phyloP scores from a whole-genome alignment of 805 yeast genomes.

The Zygosaccharomyces rouxii region DNA sequence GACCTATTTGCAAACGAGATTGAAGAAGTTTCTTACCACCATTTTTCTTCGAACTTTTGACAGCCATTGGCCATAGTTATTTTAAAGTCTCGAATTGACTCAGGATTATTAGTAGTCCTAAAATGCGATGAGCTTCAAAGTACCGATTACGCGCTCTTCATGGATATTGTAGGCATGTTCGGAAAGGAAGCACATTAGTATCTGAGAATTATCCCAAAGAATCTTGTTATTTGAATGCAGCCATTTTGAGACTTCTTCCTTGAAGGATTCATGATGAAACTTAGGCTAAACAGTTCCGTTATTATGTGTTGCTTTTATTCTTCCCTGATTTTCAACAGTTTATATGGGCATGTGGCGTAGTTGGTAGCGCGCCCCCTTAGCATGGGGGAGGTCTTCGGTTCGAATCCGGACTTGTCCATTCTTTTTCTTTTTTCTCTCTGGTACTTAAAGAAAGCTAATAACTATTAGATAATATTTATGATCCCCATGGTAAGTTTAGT shows the following conservation, averaged over 20 bases:
- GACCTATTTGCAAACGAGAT: conserved; percentile 19
- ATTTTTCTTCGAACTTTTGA: background rate
- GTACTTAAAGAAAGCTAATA: too few species aligned
- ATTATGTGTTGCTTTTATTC: background rate
- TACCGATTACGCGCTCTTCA: background rate
- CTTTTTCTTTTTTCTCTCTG: background rate
- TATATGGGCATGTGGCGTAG: conserved; percentile 11
- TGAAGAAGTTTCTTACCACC: conserved; percentile 14
- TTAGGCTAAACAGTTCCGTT: background rate
- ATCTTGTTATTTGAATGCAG: background rate
- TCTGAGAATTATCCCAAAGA: background rate
- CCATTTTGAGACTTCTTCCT: background rate
- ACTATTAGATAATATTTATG: too few species aligned
- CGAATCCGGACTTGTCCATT: conserved; percentile 13
- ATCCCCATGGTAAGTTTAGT: too few species aligned
- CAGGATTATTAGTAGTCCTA: background rate
- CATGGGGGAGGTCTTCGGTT: conserved; percentile 14
- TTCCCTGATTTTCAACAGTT: background rate
- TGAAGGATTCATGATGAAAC: background rate
- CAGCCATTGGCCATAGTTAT: background rate
- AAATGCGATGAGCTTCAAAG: background rate
- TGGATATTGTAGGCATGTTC: background rate
- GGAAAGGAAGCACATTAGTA: background rate
- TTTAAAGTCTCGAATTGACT: background rate
- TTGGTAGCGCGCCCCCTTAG: conserved; percentile 14